Conservation (phyloP, 2,329 filamentous ascomycete species). For the Cucurbitaria berberidis region DNA sequence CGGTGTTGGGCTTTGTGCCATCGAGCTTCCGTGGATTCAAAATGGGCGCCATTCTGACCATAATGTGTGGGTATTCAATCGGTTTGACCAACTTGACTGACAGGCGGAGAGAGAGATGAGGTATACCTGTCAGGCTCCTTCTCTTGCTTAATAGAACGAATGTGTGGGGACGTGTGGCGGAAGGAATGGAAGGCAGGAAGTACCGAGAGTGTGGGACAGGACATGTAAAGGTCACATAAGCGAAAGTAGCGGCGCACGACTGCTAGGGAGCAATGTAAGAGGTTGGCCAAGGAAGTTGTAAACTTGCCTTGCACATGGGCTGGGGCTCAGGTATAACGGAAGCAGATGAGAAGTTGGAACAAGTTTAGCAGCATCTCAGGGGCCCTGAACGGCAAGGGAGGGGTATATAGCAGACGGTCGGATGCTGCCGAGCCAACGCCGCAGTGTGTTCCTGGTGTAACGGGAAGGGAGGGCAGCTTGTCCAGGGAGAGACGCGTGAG, state of each 20-base stretch:
- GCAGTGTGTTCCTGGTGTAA: constrained; percentile 34
- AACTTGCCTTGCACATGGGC: constrained; percentile 27
- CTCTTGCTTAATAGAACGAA: constrained; percentile 33
- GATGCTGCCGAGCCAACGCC: constrained; percentile 36
- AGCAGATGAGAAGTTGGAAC: constrained; percentile 28
- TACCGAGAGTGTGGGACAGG: constrained; percentile 31
- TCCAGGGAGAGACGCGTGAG: constrained; percentile 34
- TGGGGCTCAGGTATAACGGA: constrained; percentile 22
- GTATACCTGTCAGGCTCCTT: constrained; percentile 31
- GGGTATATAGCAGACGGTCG: constrained; percentile 32
- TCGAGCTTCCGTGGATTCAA: constrained; percentile 35
- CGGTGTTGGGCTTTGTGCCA: constrained; percentile 39
- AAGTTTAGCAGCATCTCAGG: constrained; percentile 32
- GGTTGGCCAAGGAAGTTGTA: constrained; percentile 26
- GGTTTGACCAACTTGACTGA: constrained; percentile 14
- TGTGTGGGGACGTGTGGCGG: constrained; percentile 27
- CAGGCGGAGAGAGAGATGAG: constrained; percentile 4
- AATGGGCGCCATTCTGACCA: constrained; percentile 42
- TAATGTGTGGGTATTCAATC: constrained; percentile 24
- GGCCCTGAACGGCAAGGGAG: constrained; percentile 39
- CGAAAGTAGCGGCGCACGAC: constrained; percentile 30
- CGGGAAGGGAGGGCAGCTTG: constrained; percentile 31
- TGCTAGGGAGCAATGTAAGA: constrained; percentile 30
- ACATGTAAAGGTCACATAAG: constrained; percentile 39
- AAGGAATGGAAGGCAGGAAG: constrained; percentile 25